Percentiles rank a stretch among this genome's conserved stretches.
These are phyloP conservation scores for Xerocomus potaroensis DNA, from an alignment of 768 basidiomycete genomes.

Conservation along the genomic window DNA sequence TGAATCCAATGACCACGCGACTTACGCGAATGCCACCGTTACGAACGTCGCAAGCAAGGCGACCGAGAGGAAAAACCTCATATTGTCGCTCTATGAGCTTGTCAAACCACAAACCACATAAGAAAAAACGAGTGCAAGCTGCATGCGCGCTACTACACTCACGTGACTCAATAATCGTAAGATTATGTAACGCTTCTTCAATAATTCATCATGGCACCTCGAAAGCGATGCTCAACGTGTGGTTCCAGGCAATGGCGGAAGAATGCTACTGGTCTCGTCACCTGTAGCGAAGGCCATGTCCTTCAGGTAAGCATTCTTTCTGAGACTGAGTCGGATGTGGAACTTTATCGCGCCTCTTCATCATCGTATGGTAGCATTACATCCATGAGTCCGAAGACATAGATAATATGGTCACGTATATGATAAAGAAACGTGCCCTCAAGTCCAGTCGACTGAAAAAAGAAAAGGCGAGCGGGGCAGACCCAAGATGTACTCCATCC, in stretches of 20 bases:
- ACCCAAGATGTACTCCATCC: conserved; percentile 51
- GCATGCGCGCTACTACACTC: not conserved
- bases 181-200: no score
- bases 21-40: conserved; percentile 57
- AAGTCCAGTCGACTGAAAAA: conserved; percentile 56
- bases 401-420: conserved; percentile 59
- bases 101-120: no score
- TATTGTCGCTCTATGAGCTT: conserved; percentile 21
- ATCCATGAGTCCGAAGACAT: conserved; percentile 73
- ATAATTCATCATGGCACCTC: conserved; percentile 47
- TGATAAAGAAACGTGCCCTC: conserved; percentile 59
- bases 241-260: conserved; percentile 87
- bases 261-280: conserved; percentile 75
- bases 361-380: conserved; percentile 62
- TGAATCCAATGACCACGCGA: conserved; percentile 17
- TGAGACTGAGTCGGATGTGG: not conserved
- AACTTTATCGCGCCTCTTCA: not conserved
- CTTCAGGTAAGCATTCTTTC: conserved; percentile 57
- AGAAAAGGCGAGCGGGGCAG: conserved; percentile 44
- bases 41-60: conserved; percentile 49
- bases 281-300: conserved; percentile 90
- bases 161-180: conserved; percentile 12
- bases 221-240: conserved; percentile 69
- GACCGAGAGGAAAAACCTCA: conserved; percentile 49
- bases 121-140: no score